Conservation (phyloP, 768 basidiomycete genomes). For the Panaeolus papilionaceus region DNA sequence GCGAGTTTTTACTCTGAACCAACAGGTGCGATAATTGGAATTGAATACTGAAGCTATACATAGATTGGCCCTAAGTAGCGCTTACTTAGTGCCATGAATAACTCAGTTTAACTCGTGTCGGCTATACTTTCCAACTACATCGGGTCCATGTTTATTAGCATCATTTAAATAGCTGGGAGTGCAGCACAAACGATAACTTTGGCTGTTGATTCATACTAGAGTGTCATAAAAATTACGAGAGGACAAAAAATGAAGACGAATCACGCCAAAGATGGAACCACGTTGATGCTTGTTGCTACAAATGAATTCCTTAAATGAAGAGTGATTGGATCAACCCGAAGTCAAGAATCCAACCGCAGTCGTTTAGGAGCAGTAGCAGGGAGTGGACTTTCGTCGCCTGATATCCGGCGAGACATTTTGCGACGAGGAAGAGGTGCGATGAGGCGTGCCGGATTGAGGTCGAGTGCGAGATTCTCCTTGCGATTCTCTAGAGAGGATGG, state of each 20-base stretch:
- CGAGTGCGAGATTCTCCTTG: slow-evolving; percentile 1
- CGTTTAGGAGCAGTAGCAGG: slow-evolving; percentile 12
- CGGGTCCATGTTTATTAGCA: background rate
- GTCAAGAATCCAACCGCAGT: slow-evolving; percentile 9
- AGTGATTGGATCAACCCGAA: slow-evolving; percentile 9
- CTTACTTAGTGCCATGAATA: background rate
- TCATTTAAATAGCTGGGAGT: background rate
- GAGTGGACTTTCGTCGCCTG: background rate
- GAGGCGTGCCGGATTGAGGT: background rate
- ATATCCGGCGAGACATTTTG: slow-evolving; percentile 11
- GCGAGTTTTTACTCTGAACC: background rate
- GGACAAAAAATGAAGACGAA: slow-evolving; percentile 1
- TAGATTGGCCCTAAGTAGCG: slow-evolving; percentile 4
- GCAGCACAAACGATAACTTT: background rate
- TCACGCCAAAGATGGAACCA: background rate
- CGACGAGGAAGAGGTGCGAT: slow-evolving; percentile 14
- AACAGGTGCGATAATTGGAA: background rate
- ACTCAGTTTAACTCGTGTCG: background rate
- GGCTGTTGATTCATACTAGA: background rate
- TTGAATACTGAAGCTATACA: background rate
- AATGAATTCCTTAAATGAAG: background rate
- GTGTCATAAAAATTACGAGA: slow-evolving; percentile 12
- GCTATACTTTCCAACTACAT: background rate
- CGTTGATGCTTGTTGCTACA: slow-evolving; percentile 2
- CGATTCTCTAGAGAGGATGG: background rate